phyloP scores from a whole-genome alignment of 495 filamentous ascomycete genomes.

The Hypoxylon rickii region DNA sequence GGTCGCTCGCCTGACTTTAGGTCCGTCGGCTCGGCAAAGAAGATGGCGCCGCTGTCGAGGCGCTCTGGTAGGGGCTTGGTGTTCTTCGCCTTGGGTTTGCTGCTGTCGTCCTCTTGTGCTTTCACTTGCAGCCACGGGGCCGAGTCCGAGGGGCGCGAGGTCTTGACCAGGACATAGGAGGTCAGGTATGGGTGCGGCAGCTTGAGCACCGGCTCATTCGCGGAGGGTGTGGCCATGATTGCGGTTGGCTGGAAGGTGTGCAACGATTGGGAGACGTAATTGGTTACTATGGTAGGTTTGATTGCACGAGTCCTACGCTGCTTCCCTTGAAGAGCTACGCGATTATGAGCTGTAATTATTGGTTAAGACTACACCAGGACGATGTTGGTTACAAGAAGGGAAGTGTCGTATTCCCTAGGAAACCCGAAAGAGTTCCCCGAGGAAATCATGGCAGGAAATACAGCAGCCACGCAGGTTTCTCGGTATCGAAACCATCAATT shows the following conservation, averaged over 20 bases:
- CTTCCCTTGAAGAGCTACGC: not conserved
- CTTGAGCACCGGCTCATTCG: slow-evolving; percentile 47
- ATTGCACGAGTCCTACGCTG: not conserved
- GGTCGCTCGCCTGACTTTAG: slow-evolving; percentile 53
- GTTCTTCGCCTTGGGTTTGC: slow-evolving; percentile 4
- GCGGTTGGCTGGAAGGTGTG: not conserved
- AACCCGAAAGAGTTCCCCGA: not conserved
- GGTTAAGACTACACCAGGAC: not conserved
- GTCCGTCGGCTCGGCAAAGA: slow-evolving; percentile 49
- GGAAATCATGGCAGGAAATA: not conserved
- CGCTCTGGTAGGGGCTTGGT: slow-evolving; percentile 31
- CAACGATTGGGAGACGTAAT: not conserved
- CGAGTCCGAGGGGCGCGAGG: slow-evolving; percentile 32
- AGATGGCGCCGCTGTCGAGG: slow-evolving; percentile 44
- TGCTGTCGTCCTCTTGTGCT: slow-evolving; percentile 11
- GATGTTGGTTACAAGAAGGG: not conserved
- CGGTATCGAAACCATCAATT: not conserved
- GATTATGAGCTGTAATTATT: not conserved
- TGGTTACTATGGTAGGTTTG: slow-evolving; percentile 7
- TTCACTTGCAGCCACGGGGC: slow-evolving; percentile 30
- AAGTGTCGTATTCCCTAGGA: slow-evolving; percentile 11
- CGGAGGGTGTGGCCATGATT: slow-evolving; percentile 37
- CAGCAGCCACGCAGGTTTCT: not conserved
- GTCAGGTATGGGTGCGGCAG: slow-evolving; percentile 54
- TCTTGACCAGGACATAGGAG: slow-evolving; percentile 44